These are phyloP conservation scores for Chaetoceros tenuissimus DNA, from an alignment of 108 stramenopile genomes.

Conservation along the genomic window DNA sequence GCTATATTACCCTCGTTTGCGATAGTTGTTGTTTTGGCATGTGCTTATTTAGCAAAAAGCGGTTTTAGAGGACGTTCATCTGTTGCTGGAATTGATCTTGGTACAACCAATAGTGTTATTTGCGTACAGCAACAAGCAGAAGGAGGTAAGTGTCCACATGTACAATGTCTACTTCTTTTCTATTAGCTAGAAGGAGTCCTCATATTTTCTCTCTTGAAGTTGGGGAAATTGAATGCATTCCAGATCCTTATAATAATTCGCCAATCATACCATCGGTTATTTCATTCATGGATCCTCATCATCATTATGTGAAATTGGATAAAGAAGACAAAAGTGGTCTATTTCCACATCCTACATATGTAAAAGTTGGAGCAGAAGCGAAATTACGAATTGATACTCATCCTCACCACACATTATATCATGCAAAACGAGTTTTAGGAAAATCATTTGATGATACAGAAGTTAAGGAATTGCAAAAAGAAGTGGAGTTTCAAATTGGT, in stretches of 20 bases:
- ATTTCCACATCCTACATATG: slow-evolving; percentile 61
- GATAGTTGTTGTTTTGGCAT: slow-evolving; percentile 49
- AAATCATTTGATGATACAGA: slow-evolving; percentile 36
- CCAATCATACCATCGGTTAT: slow-evolving; percentile 82
- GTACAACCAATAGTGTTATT: slow-evolving; percentile 81
- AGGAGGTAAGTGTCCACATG: slow-evolving; percentile 16
- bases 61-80: slow-evolving; percentile 77
- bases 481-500: slow-evolving; percentile 65
- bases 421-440: slow-evolving; percentile 80
- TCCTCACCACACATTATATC: slow-evolving; percentile 77
- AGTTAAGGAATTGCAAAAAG: slow-evolving; percentile 37
- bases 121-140: slow-evolving; percentile 72
- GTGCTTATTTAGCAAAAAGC: slow-evolving; percentile 66
- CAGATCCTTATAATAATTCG: slow-evolving; percentile 53
- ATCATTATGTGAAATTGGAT: slow-evolving; percentile 15
- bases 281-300: slow-evolving; percentile 62
- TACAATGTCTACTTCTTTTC: background rate
- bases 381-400: slow-evolving; percentile 72
- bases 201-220: slow-evolving; percentile 21
- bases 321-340: slow-evolving; percentile 9
- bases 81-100: slow-evolving; percentile 80
- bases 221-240: slow-evolving; percentile 71
- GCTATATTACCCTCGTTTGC: slow-evolving; percentile 65
- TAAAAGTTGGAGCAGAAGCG: slow-evolving; percentile 63
- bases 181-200: background rate